Evolutionary conservation across 306 rosid genomes (phyloP).

Genomic region (Malus fusca): DNA sequence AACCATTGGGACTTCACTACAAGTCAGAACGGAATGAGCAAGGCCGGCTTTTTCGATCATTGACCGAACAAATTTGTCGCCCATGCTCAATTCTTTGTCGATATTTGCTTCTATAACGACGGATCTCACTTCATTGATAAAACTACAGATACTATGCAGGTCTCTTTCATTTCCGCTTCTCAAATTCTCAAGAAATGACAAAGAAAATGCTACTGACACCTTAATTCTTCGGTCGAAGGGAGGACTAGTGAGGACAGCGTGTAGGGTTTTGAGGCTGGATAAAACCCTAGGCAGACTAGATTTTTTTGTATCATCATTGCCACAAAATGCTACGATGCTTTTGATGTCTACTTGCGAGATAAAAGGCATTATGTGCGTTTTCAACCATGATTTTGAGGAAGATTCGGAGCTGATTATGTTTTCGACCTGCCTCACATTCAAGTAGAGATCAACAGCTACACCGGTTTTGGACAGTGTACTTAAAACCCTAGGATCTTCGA

Average conservation of each 20-base stretch:
- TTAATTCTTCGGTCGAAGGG: slow-evolving; percentile 26
- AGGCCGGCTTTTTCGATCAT: slow-evolving; percentile 28
- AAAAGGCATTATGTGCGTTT: slow-evolving; percentile 26
- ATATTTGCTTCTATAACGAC: slow-evolving; percentile 43
- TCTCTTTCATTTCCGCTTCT: slow-evolving; percentile 18
- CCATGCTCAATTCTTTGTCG: slow-evolving; percentile 30
- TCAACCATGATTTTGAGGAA: slow-evolving; percentile 29
- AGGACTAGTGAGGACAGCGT: slow-evolving; percentile 31
- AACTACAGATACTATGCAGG: slow-evolving; percentile 28
- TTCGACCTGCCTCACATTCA: slow-evolving; percentile 33
- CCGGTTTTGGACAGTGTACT: slow-evolving; percentile 29
- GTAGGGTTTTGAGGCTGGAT: slow-evolving; percentile 32
- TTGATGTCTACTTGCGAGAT: slow-evolving; percentile 32
- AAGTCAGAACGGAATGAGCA: slow-evolving; percentile 41
- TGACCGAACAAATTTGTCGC: slow-evolving; percentile 32
- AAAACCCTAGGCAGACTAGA: slow-evolving; percentile 29
- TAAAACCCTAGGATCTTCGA: slow-evolving; percentile 33
- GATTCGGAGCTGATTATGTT: slow-evolving; percentile 27
- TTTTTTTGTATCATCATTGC: slow-evolving; percentile 18
- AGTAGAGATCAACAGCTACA: slow-evolving; percentile 45
- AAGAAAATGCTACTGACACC: slow-evolving; percentile 53
- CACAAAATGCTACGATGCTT: slow-evolving; percentile 36
- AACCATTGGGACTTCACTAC: slow-evolving; percentile 42
- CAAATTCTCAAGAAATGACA: slow-evolving; percentile 37
- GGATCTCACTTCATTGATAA: slow-evolving; percentile 32